Evolutionary conservation across 2,329 filamentous ascomycete species (phyloP).

Genomic region (Pestalotiopsis sp.): DNA sequence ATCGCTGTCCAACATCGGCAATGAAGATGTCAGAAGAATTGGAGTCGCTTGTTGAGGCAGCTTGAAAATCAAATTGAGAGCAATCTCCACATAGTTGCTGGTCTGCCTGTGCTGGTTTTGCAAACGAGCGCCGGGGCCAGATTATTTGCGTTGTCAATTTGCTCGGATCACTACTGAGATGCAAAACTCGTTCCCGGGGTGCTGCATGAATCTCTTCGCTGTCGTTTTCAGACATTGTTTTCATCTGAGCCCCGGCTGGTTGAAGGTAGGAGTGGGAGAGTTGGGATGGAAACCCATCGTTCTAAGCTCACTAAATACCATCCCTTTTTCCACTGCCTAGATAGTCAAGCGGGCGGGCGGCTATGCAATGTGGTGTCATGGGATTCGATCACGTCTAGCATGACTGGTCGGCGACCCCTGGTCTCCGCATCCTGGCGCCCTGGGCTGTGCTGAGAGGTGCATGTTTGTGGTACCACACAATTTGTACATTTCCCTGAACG

Average conservation of each 20-base stretch:
- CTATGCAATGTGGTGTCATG: too few relatives aligned
- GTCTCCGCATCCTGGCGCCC: too few relatives aligned
- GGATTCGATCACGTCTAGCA: too few relatives aligned
- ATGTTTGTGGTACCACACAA: too few relatives aligned
- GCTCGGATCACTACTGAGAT: background rate
- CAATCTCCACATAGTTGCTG: background rate
- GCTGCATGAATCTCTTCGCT: background rate
- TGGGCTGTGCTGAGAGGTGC: too few relatives aligned
- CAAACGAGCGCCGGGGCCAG: background rate
- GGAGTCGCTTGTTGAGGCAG: background rate
- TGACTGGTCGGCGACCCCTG: too few relatives aligned
- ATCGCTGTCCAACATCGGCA: background rate
- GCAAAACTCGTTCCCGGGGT: background rate
- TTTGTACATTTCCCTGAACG: too few relatives aligned
- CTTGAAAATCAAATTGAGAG: background rate
- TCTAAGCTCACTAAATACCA: too few relatives aligned
- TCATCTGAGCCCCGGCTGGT: background rate
- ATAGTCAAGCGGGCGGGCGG: too few relatives aligned
- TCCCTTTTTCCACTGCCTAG: too few relatives aligned
- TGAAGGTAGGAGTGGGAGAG: background rate
- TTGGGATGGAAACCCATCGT: too few relatives aligned
- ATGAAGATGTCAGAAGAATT: background rate
- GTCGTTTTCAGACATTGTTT: background rate
- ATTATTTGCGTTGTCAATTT: background rate
- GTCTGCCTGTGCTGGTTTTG: background rate